A percentile compares a stretch with the other conserved stretches of the same genome.
Conservation (phyloP, 371 early-diverging fungal genomes). For the Encephalitozoon hellem region DNA sequence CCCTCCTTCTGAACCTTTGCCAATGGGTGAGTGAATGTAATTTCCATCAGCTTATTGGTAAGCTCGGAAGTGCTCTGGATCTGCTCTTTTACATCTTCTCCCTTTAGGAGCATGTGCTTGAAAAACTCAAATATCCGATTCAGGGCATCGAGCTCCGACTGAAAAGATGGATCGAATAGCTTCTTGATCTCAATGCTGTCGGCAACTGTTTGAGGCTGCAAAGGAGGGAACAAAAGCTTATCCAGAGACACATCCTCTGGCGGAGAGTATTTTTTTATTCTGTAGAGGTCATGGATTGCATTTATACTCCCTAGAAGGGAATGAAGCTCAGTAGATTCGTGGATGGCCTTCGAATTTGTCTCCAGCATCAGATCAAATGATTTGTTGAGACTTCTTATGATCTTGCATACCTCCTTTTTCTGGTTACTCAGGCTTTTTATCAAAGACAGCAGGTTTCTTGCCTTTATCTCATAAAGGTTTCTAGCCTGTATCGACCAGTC, state of each 20-base stretch:
- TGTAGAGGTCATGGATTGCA: constrained; percentile 21
- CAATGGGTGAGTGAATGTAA: neutral
- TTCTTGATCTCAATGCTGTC: constrained; percentile 1
- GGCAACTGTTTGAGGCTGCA: neutral
- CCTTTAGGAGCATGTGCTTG: neutral
- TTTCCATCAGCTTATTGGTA: neutral
- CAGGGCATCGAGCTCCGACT: neutral
- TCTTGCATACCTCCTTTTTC: neutral
- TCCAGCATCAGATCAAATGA: neutral
- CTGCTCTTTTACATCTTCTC: neutral
- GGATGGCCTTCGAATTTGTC: neutral
- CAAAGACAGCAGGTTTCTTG: neutral
- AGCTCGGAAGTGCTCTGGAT: constrained; percentile 1
- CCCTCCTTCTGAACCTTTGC: neutral
- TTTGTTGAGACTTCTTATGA: constrained; percentile 2
- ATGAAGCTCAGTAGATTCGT: constrained; percentile 12
- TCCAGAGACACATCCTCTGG: constrained; percentile 32
- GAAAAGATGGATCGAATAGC: neutral
- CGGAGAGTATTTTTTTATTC: constrained; percentile 29
- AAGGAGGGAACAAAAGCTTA: neutral
- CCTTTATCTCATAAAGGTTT: constrained; percentile 34
- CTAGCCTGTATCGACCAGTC: constrained; percentile 21
- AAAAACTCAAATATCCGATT: neutral
- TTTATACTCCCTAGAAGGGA: constrained; percentile 16
- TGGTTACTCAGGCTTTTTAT: constrained; percentile 5